Conservation (phyloP, 805 yeast species). For the Lachancea fermentati region DNA sequence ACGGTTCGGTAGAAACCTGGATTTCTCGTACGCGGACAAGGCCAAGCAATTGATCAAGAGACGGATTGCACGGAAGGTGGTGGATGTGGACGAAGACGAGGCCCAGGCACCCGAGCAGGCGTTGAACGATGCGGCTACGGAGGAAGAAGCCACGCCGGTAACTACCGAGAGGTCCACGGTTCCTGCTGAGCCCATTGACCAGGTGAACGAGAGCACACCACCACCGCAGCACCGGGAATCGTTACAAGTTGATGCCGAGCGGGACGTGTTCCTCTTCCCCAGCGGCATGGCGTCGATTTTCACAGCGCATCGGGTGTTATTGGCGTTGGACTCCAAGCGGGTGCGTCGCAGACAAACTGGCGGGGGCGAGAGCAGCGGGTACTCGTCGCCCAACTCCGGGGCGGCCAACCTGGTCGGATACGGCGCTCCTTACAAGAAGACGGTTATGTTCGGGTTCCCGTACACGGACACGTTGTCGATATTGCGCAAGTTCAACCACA, state of each 20-base stretch:
- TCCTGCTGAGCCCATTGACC: slow-evolving; percentile 28
- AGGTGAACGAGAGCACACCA: slow-evolving; percentile 2
- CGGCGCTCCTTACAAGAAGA: slow-evolving; percentile 41
- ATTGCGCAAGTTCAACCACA: slow-evolving; percentile 87
- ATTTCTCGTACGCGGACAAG: slow-evolving; percentile 63
- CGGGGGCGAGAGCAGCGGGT: slow-evolving; percentile 14
- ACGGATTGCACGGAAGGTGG: slow-evolving; percentile 67
- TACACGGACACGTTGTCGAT: slow-evolving; percentile 89
- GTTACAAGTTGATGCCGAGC: slow-evolving; percentile 32
- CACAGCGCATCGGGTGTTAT: slow-evolving; percentile 61
- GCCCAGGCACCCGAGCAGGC: slow-evolving; percentile 2
- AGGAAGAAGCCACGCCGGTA: neutral
- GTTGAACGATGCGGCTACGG: neutral
- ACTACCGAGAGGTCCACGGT: slow-evolving; percentile 15
- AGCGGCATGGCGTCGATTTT: slow-evolving; percentile 92
- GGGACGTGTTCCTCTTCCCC: slow-evolving; percentile 79
- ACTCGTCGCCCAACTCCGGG: slow-evolving; percentile 2
- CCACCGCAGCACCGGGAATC: slow-evolving; percentile 4
- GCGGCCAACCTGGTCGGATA: slow-evolving; percentile 20
- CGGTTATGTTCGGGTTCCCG: slow-evolving; percentile 94
- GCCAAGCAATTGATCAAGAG: slow-evolving; percentile 71
- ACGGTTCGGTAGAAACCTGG: slow-evolving; percentile 84
- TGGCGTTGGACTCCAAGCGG: slow-evolving; percentile 35
- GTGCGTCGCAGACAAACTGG: slow-evolving; percentile 18
- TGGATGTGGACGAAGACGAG: slow-evolving; percentile 31